phyloP scores from a whole-genome alignment of 805 yeast species.

The Candida oleophila region DNA sequence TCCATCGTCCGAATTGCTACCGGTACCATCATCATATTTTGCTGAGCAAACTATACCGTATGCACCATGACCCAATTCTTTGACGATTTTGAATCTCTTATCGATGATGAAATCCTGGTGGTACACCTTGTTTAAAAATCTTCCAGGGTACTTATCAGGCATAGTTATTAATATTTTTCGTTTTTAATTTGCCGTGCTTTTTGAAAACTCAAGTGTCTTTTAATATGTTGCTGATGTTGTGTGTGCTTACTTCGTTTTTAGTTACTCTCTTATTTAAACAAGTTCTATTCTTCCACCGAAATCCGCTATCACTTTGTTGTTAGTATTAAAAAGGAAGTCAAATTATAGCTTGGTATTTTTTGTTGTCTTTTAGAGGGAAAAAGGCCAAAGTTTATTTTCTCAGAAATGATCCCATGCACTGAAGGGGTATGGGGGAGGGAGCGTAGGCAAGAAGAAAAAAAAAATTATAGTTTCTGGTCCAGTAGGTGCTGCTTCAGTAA shows the following conservation, averaged over 20 bases:
- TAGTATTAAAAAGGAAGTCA: too few relatives aligned
- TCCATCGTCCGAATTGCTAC: neutral
- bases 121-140: constrained; percentile 39
- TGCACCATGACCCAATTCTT: constrained; percentile 97
- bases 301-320: too few relatives aligned
- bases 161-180: neutral
- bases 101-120: constrained; percentile 94
- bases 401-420: neutral
- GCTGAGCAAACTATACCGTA: constrained; percentile 97
- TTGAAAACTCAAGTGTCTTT: neutral
- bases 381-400: neutral
- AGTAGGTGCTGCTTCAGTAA: too few relatives aligned
- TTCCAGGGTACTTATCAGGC: constrained; percentile 7
- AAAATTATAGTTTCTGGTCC: neutral
- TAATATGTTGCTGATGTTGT: neutral
- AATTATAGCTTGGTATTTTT: too few relatives aligned
- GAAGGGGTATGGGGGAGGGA: neutral
- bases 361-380: too few relatives aligned
- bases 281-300: too few relatives aligned
- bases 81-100: constrained; percentile 79
- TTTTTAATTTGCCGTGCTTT: neutral
- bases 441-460: neutral
- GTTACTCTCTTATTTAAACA: too few relatives aligned
- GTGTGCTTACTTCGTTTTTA: neutral
- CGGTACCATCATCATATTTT: constrained; percentile 73